Evolutionary conservation across 108 stramenopile genomes (phyloP).

Genomic region (Parietichytrium sp.): DNA sequence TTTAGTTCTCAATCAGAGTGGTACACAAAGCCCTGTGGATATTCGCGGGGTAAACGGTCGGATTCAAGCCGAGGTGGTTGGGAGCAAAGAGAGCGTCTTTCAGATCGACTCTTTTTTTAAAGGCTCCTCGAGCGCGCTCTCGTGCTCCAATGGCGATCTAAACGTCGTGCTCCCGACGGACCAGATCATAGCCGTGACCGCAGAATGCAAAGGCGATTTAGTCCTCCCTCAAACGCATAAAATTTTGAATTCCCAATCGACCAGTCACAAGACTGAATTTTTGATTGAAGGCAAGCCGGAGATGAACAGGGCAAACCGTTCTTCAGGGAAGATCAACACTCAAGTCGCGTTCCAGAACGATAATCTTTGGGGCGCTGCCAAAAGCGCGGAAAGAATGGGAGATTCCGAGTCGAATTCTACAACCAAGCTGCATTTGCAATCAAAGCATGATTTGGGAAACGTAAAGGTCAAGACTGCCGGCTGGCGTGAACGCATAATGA

Average conservation of each 20-base stretch:
- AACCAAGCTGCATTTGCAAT: background rate
- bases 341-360: background rate
- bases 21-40: background rate
- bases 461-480: background rate
- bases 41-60: background rate
- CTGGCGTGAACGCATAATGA: slow-evolving; percentile 8
- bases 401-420: background rate
- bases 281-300: background rate
- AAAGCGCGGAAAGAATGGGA: background rate
- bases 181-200: no score
- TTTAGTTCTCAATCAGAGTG: background rate
- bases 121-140: background rate
- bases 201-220: no score
- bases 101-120: background rate
- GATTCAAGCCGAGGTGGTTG: background rate
- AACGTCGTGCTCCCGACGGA: background rate
- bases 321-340: background rate
- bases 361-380: background rate
- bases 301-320: no score
- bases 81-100: background rate
- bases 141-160: background rate
- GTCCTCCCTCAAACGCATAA: no score
- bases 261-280: no score
- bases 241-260: no score
- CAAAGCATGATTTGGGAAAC: background rate